Percentiles rank a stretch among this genome's conserved stretches.
Evolutionary conservation across 2,329 filamentous ascomycete genomes (phyloP).

Genomic region (Cladosporium cucumerinum): DNA sequence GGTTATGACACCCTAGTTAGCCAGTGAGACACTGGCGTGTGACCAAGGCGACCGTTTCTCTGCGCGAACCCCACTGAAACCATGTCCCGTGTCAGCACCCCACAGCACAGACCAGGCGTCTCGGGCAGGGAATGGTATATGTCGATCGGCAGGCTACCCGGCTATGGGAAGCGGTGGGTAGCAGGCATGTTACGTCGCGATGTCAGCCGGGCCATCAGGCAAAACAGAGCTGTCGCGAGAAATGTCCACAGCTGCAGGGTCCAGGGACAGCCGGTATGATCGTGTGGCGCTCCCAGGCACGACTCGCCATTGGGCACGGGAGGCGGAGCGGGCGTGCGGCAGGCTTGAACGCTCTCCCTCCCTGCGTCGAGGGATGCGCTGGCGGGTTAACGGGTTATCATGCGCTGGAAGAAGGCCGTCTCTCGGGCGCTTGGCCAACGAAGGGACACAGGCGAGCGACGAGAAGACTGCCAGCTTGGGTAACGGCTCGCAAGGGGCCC

Average conservation of each 20-base stretch:
- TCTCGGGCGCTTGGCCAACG: not conserved
- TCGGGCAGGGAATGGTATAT: constrained; percentile 3
- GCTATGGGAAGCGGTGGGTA: constrained; percentile 4
- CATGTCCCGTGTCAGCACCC: constrained; percentile 10
- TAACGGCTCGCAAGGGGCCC: not conserved
- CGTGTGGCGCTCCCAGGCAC: constrained; percentile 15
- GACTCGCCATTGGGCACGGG: constrained; percentile 8
- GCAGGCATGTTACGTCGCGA: constrained; percentile 6
- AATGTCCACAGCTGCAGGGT: constrained; percentile 5
- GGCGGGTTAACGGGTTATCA: constrained; percentile 9
- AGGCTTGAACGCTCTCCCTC: constrained; percentile 5
- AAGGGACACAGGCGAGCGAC: not conserved
- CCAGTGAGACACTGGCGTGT: constrained; percentile 16
- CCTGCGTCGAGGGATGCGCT: constrained; percentile 14
- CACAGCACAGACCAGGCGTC: constrained; percentile 15
- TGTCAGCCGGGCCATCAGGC: constrained; percentile 8
- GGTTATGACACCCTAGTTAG: not conserved
- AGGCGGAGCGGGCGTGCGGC: not conserved
- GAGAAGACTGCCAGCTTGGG: constrained; percentile 1
- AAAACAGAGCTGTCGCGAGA: not conserved
- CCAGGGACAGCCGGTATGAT: constrained; percentile 9
- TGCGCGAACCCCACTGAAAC: constrained; percentile 14
- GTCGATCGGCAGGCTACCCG: constrained; percentile 9
- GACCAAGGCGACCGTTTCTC: constrained; percentile 15
- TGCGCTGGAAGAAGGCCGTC: not conserved